These are phyloP conservation scores for Breviolum minutum DNA, from an alignment of 73 alveolate genomes.

Conservation along the genomic window DNA sequence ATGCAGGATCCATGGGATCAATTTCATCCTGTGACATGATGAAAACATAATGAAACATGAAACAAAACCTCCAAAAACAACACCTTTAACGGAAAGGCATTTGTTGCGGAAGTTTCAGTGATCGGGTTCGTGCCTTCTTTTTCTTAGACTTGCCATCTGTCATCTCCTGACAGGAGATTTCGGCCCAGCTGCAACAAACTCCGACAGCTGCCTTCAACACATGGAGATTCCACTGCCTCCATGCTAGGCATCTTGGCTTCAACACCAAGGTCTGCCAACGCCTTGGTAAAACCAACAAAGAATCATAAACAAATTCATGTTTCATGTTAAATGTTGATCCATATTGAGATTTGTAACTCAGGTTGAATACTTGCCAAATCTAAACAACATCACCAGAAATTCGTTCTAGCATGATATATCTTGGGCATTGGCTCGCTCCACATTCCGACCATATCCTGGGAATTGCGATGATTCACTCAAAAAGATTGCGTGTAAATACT, in stretches of 20 bases:
- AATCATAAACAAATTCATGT: neutral
- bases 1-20: slow-evolving; percentile 84
- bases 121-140: too few species aligned
- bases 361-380: too few species aligned
- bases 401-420: neutral
- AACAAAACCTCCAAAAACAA: neutral
- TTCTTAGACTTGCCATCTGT: slow-evolving; percentile 73
- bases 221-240: neutral
- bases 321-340: neutral
- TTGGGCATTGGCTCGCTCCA: slow-evolving; percentile 36
- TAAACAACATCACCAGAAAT: too few species aligned
- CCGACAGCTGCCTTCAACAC: neutral
- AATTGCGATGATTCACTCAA: neutral
- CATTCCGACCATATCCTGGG: slow-evolving; percentile 77
- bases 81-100: too few species aligned
- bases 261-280: slow-evolving; percentile 65
- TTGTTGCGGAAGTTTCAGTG: too few species aligned
- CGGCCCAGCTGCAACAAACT: neutral
- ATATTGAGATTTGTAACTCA: neutral
- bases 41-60: too few species aligned
- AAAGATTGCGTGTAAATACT: neutral
- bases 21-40: neutral
- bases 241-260: slow-evolving; percentile 78
- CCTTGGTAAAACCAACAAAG: neutral
- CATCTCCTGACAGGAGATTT: slow-evolving; percentile 33